Evolutionary conservation across 2,329 filamentous ascomycete genomes (phyloP).

Genomic region (Acarospora socialis): DNA sequence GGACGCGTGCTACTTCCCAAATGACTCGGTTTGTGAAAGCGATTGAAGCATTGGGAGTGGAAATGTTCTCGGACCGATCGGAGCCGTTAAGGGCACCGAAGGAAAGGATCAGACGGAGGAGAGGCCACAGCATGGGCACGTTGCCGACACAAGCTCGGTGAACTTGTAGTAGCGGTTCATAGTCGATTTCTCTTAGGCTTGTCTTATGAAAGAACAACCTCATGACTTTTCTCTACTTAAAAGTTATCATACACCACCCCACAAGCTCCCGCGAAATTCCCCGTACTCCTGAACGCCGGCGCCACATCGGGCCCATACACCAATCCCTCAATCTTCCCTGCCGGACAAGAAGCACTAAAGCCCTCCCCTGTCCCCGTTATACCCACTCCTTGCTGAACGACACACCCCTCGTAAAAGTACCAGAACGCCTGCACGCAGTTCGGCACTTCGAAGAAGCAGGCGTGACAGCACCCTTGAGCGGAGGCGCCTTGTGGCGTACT

Average conservation of each 20-base stretch:
- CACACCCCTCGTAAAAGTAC: conserved; percentile 11
- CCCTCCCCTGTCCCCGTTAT: conserved; percentile 3
- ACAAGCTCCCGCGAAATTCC: conserved; percentile 10
- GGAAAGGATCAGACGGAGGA: no score
- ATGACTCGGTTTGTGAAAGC: no score
- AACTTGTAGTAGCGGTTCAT: no score
- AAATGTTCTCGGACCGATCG: no score
- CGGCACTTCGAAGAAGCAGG: conserved; percentile 9
- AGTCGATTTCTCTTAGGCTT: no score
- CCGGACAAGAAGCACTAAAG: conserved; percentile 5
- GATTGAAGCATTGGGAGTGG: no score
- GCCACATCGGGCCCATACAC: conserved; percentile 6
- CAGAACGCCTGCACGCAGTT: conserved; percentile 10
- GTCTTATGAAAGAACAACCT: no score
- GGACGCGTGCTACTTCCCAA: no score
- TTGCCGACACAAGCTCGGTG: no score
- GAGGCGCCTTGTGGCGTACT: conserved; percentile 1
- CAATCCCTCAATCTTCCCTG: conserved; percentile 6
- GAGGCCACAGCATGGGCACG: no score
- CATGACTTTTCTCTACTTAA: no score
- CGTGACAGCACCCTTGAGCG: conserved; percentile 10
- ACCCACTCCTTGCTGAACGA: conserved; percentile 3
- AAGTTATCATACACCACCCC: conserved; percentile 7
- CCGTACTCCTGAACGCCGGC: conserved; percentile 9
- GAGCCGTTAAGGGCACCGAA: no score